phyloP scores from a whole-genome alignment of 495 filamentous ascomycete genomes.

The Elaphomyces granulatus region DNA sequence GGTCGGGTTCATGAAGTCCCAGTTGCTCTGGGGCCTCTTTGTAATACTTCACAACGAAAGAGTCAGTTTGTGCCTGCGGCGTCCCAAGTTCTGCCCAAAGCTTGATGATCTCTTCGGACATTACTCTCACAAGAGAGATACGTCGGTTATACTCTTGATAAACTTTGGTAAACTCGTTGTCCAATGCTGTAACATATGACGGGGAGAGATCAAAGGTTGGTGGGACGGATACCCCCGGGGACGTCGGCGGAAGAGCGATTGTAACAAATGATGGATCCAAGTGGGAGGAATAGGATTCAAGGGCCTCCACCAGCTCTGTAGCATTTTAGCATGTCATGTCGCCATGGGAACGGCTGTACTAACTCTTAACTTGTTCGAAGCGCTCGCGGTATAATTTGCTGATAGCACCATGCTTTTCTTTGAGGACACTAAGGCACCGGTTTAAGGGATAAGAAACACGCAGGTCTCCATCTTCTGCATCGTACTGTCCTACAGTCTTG shows the following conservation, averaged over 20 bases:
- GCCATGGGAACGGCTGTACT: slow-evolving; percentile 13
- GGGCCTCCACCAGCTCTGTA: slow-evolving; percentile 76
- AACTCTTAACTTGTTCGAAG: slow-evolving; percentile 90
- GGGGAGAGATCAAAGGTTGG: slow-evolving; percentile 78
- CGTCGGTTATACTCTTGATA: slow-evolving; percentile 90
- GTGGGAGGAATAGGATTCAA: slow-evolving; percentile 89
- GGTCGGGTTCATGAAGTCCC: slow-evolving; percentile 74
- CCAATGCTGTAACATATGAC: slow-evolving; percentile 71
- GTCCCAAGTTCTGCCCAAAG: slow-evolving; percentile 92
- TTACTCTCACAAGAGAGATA: slow-evolving; percentile 52
- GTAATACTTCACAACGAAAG: slow-evolving; percentile 70
- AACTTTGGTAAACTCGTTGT: slow-evolving; percentile 80
- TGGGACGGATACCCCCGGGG: slow-evolving; percentile 57
- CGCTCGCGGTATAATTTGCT: slow-evolving; percentile 73
- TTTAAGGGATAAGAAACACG: slow-evolving; percentile 67
- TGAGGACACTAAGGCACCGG: slow-evolving; percentile 59
- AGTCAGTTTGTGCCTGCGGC: slow-evolving; percentile 84
- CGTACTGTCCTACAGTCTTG: slow-evolving; percentile 45
- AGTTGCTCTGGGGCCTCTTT: slow-evolving; percentile 85
- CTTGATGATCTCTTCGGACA: slow-evolving; percentile 75
- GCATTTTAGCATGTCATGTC: slow-evolving; percentile 13
- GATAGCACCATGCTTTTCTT: slow-evolving; percentile 71
- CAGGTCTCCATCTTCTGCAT: slow-evolving; percentile 48
- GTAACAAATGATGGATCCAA: slow-evolving; percentile 75
- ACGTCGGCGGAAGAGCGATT: slow-evolving; percentile 67